phyloP scores from a whole-genome alignment of 768 basidiomycete genomes.

The Mycena chlorophos region DNA sequence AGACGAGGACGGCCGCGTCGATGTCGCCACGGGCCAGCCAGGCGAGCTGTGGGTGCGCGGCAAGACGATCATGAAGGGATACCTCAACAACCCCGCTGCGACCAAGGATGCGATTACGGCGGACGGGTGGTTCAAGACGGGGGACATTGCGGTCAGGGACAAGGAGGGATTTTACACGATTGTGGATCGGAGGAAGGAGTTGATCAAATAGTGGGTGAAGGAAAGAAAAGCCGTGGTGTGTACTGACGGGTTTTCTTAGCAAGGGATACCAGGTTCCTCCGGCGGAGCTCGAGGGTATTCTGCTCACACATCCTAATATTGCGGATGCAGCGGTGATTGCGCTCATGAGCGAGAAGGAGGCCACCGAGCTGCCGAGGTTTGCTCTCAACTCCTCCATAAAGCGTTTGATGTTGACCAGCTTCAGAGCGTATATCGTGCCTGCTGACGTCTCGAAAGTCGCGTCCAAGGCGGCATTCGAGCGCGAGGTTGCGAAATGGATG shows the following conservation, averaged over 20 bases:
- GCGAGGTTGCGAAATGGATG: conserved; percentile 54
- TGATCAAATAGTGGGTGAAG: conserved; percentile 59
- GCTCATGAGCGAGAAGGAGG: conserved; percentile 47
- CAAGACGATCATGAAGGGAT: conserved; percentile 71
- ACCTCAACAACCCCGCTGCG: conserved; percentile 59
- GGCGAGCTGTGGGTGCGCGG: conserved; percentile 75
- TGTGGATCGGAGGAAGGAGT: conserved; percentile 59
- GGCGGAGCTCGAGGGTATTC: conserved; percentile 64
- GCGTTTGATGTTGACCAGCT: too few relatives aligned
- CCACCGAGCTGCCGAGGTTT: conserved; percentile 68
- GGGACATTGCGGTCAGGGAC: conserved; percentile 62
- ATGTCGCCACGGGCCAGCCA: conserved; percentile 41
- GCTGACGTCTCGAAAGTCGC: conserved; percentile 21
- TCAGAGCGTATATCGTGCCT: conserved; percentile 53
- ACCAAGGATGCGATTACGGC: conserved; percentile 55
- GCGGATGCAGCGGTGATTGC: conserved; percentile 71
- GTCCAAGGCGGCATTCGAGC: conserved; percentile 37
- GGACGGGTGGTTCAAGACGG: conserved; percentile 73
- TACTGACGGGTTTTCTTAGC: not conserved
- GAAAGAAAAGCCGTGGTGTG: conserved; percentile 2
- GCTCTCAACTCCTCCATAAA: too few relatives aligned
- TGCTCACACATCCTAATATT: conserved; percentile 59
- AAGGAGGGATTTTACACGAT: conserved; percentile 60
- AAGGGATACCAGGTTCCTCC: conserved; percentile 42
- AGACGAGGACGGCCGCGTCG: conserved; percentile 44